Base-by-base conservation (phyloP, 2,329 filamentous ascomycete genomes). In the Fonsecaea pugnacius region DNA sequence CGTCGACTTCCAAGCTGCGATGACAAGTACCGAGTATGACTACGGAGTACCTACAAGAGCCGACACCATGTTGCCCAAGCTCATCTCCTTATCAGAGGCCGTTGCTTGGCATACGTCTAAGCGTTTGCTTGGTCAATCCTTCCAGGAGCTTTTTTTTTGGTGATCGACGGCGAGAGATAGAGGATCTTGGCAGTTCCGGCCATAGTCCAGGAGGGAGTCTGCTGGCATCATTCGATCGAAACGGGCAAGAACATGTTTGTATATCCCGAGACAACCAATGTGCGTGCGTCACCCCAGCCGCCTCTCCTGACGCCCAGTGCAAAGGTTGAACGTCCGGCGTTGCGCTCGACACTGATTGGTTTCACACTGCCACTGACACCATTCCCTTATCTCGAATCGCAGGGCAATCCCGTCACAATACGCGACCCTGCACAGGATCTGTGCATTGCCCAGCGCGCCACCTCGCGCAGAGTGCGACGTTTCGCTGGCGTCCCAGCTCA, bases 381-480 rank as follows among this genome's bases (percentile, higher is more conserved):
- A 18, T 21, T 21, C 33, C 18, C 51, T 53, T 53, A 53, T 53
- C 51, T 53, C 51, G 51, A 53, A 32, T 53, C 18, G 27, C 51
- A 53, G 30, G 33, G 33, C 27, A 16, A 8, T 14, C 50, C 27
- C 16, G 18, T 33, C 51, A 21, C 18, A 36, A 53, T 53, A 53
- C 27, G 51, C 51, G 51, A 53, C 21, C 10, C 51, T 18, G 6
- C 33, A 10, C 51, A 53, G 27, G 27, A 27, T 35, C n/a, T 18
- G 33, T 35, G 51, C 32, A 16, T 27, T 53, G 24, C 27, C 12
- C 16, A 10, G 12, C 33, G 14, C 27, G 51, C 51, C 51, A 53
- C 51, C 27, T 4, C 51, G 7, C 27, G 3, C 18, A 48, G 43
- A 48, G 9, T 14, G 38, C 38, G 43, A 48, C 18, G 40, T 27